A percentile compares a stretch with the other conserved stretches of the same genome.
Conservation (phyloP, 2,329 filamentous ascomycete species). For the Hypoxylon sp. region DNA sequence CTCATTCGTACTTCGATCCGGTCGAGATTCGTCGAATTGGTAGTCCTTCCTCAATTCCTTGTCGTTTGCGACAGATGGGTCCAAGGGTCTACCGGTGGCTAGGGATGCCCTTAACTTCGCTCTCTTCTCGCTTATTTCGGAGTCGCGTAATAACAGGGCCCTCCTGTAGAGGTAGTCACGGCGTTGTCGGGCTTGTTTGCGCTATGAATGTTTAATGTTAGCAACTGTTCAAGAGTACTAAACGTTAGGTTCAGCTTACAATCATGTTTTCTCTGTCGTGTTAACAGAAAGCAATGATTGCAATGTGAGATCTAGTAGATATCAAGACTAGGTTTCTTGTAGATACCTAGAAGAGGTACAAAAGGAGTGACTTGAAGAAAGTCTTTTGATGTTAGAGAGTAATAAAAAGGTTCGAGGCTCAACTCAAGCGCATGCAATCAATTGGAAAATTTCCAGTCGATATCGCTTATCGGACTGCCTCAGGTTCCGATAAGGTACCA, state of each 20-base stretch:
- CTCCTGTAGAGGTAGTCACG: slow-evolving; percentile 92
- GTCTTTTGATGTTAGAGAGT: background rate
- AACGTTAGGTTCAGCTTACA: slow-evolving; percentile 25
- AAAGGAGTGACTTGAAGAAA: background rate
- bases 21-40: slow-evolving; percentile 89
- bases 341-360: background rate
- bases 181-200: slow-evolving; percentile 81
- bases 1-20: slow-evolving; percentile 74
- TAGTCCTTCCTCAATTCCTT: slow-evolving; percentile 86
- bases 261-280: slow-evolving; percentile 41
- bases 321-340: background rate
- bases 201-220: slow-evolving; percentile 52
- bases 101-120: slow-evolving; percentile 87
- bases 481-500: slow-evolving; percentile 1
- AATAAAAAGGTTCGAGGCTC: background rate
- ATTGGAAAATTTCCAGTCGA: slow-evolving; percentile 28
- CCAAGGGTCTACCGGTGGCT: slow-evolving; percentile 87
- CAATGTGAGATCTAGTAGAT: background rate
- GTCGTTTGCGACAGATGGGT: slow-evolving; percentile 86
- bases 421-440: background rate
- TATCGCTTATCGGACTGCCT: background rate
- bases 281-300: background rate
- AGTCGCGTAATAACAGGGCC: slow-evolving; percentile 87
- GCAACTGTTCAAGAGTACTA: slow-evolving; percentile 22
- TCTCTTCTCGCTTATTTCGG: slow-evolving; percentile 91